Evolutionary conservation across 345 rosid species (phyloP), one percentile per base, ranked within the genome.

Genomic region (Salix exigua): DNA sequence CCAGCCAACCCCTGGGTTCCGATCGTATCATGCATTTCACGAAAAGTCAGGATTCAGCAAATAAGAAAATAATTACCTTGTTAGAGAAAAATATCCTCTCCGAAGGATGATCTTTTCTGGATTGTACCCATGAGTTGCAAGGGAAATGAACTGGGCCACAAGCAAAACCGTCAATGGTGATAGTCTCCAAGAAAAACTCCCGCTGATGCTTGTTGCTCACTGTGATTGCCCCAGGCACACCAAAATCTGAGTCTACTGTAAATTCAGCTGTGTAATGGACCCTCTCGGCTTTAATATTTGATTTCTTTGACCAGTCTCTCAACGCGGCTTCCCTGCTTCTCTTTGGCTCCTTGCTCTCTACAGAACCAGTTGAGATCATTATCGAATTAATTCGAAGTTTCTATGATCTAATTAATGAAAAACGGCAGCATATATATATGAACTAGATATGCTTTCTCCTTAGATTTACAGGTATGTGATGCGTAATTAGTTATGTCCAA

Each of bases 121-220:
- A 83, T 81, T 94, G 99, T 4, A 96, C 97, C 98, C 97, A 94
- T 2, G 99, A 96, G 75, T 91, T 94, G 78, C 99, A 94, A 25
- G 96, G 96, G 77, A 96, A 96, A 83, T 96, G 96, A 38, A 94
- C 84, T 12, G 97, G 94, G 7, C 97, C 97, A 77, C 79, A 81
- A 58, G 97, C 88, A 81, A 94, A 96, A 17, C 97, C 97, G 83
- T 93, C 98, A 55, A 96, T 79, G 40, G 92, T 92, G 68, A 96
- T 96, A 30, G 84, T 87, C 86, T 96, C 99, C 75, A 96, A 73
- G 75, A 90, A 96, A 48, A 96, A 92, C 88, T 94, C 99, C 67
- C 85, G 84, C 55, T 91, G 98, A 68, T 96, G 99, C 82, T 92
- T 96, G 81, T 96, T 96, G 33, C 80, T 84, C 71, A 96, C 91